Evolutionary conservation across 2,329 filamentous ascomycete genomes (phyloP).

Genomic region (Graphilbum sp.): DNA sequence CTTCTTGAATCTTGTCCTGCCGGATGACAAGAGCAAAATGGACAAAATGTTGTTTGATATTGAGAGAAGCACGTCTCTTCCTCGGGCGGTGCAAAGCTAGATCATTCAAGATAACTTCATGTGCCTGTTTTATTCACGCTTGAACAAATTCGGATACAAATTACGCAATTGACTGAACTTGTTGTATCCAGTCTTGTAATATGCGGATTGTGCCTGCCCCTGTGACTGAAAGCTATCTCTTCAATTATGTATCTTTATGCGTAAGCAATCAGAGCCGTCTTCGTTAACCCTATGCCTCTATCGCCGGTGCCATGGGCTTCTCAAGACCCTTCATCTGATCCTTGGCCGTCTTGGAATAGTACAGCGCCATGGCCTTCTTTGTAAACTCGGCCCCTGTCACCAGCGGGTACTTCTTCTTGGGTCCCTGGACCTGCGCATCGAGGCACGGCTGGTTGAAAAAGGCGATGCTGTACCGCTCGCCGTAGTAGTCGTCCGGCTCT

Average conservation of each 20-base stretch:
- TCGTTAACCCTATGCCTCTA: too few species aligned
- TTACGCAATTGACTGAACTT: too few species aligned
- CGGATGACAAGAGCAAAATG: constrained; percentile 11
- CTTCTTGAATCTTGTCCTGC: constrained; percentile 24
- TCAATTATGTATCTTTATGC: too few species aligned
- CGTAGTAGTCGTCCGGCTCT: constrained; percentile 26
- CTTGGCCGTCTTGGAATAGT: constrained; percentile 24
- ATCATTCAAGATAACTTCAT: too few species aligned
- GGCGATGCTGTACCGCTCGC: constrained; percentile 39
- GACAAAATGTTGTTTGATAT: constrained; percentile 2
- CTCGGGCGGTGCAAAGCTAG: too few species aligned
- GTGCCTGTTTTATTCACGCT: too few species aligned
- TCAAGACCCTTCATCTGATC: neutral
- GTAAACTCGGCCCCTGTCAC: constrained; percentile 40
- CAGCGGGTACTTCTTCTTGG: constrained; percentile 35
- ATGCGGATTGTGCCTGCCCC: too few species aligned
- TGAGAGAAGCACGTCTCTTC: too few species aligned
- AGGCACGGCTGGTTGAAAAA: constrained; percentile 43
- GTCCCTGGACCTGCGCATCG: constrained; percentile 35
- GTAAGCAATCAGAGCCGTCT: too few species aligned
- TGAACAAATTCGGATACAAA: too few species aligned
- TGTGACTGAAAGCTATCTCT: too few species aligned
- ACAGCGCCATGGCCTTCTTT: constrained; percentile 26
- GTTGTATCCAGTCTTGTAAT: too few species aligned
- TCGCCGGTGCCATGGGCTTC: neutral